Evolutionary conservation across 169 alveolate genomes (phyloP).

Genomic region (Ichthyophthirius multifiliis): DNA sequence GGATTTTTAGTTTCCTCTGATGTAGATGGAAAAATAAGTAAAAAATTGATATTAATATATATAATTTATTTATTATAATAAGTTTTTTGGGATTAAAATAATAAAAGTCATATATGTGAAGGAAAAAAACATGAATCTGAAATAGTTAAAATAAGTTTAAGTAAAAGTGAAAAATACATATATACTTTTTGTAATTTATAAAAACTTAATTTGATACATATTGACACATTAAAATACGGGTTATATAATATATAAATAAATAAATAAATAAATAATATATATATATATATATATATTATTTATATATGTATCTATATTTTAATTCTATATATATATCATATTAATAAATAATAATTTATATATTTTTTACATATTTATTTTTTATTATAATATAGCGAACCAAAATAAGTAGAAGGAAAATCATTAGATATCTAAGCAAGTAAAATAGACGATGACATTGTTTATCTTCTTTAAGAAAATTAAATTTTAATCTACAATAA

Average conservation of each 20-base stretch:
- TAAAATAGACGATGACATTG: not conserved
- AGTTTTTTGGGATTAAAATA: not conserved
- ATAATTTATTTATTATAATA: not conserved
- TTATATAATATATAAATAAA: not conserved
- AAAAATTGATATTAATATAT: not conserved
- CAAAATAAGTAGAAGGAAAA: not conserved
- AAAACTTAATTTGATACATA: not conserved
- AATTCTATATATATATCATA: too few relatives aligned
- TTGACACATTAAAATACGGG: not conserved
- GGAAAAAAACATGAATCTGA: not conserved
- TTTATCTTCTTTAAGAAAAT: not conserved
- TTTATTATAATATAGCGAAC: not conserved
- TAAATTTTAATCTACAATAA: not conserved
- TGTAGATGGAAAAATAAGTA: slow-evolving; percentile 3
- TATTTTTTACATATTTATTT: too few relatives aligned
- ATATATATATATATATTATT: too few relatives aligned
- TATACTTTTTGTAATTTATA: not conserved
- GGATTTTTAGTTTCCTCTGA: not conserved
- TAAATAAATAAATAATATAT: not conserved
- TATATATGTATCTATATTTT: too few relatives aligned
- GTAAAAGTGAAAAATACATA: not conserved
- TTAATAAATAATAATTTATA: too few relatives aligned
- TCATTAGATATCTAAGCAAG: not conserved
- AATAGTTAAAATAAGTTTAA: not conserved
- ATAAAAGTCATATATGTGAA: not conserved